Percentiles rank a stretch among this genome's conserved stretches.
Conservation (phyloP, 1,139 yeast species). For the Zygosaccharomyces pseudobailii region DNA sequence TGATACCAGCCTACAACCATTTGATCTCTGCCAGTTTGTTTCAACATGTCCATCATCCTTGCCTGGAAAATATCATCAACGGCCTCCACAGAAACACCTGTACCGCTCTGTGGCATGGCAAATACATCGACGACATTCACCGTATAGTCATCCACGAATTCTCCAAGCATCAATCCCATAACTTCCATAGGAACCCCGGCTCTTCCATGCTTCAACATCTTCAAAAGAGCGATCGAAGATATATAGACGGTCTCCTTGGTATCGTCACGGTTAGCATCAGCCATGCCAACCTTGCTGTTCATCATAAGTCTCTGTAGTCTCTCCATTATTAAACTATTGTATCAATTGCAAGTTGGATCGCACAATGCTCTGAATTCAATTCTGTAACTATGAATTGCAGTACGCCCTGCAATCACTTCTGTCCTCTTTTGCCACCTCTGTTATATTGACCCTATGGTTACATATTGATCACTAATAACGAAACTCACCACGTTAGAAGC, state of each 20-base stretch:
- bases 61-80: slow-evolving; percentile 99
- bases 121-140: slow-evolving; percentile 96
- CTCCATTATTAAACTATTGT: slow-evolving; percentile 45
- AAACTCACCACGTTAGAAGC: too few relatives aligned
- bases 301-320: slow-evolving; percentile 65
- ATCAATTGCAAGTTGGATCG: not conserved
- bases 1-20: slow-evolving; percentile 99
- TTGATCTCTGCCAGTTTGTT: slow-evolving; percentile 97
- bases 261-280: slow-evolving; percentile 73
- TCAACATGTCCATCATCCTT: slow-evolving; percentile 98
- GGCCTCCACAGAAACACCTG: slow-evolving; percentile 98
- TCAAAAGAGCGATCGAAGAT: slow-evolving; percentile 87
- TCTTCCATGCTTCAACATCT: slow-evolving; percentile 96
- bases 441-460: too few relatives aligned
- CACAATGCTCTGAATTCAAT: too few relatives aligned
- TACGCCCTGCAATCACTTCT: too few relatives aligned
- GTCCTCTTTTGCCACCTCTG: too few relatives aligned
- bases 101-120: slow-evolving; percentile 99
- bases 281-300: slow-evolving; percentile 54
- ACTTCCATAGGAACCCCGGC: slow-evolving; percentile 99
- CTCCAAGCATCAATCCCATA: slow-evolving; percentile 99
- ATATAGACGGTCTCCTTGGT: slow-evolving; percentile 95
- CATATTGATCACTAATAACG: too few relatives aligned
- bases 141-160: slow-evolving; percentile 95
- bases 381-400: too few relatives aligned